Percentiles rank a stretch among this genome's conserved stretches.
phyloP scores from a whole-genome alignment of 768 basidiomycete genomes.

The Amanita exitialis region DNA sequence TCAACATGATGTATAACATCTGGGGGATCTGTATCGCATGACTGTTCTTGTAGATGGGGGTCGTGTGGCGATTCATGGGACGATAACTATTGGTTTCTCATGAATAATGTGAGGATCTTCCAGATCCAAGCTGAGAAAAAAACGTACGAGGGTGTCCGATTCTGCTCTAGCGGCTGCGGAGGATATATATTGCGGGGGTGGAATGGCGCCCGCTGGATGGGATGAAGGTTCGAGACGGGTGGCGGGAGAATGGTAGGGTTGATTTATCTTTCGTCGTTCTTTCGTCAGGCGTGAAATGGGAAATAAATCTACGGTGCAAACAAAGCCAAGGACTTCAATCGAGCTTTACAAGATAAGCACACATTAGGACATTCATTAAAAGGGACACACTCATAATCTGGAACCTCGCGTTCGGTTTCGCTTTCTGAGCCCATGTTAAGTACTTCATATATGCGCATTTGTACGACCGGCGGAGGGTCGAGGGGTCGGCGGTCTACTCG shows the following conservation, averaged over 20 bases:
- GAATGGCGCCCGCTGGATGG: not conserved
- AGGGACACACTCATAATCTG: slow-evolving; percentile 36
- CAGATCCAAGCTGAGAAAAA: not conserved
- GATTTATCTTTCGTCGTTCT: slow-evolving; percentile 1
- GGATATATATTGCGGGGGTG: slow-evolving; percentile 4
- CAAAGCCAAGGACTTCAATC: slow-evolving; percentile 51
- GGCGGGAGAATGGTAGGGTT: slow-evolving; percentile 8
- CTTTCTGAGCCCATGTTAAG: slow-evolving; percentile 28
- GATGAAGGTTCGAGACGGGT: slow-evolving; percentile 4
- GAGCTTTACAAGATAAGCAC: slow-evolving; percentile 29
- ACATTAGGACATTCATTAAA: slow-evolving; percentile 3
- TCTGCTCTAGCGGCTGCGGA: not conserved
- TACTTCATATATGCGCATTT: slow-evolving; percentile 38
- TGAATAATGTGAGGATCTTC: slow-evolving; percentile 3
- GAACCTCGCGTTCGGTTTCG: slow-evolving; percentile 32
- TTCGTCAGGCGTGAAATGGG: slow-evolving; percentile 31
- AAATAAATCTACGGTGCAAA: slow-evolving; percentile 75
- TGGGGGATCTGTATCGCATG: slow-evolving; percentile 9
- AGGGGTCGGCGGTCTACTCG: slow-evolving; percentile 54
- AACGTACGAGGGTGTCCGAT: not conserved
- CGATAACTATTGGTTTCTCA: slow-evolving; percentile 2
- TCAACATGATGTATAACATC: slow-evolving; percentile 34
- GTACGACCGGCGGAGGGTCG: slow-evolving; percentile 57
- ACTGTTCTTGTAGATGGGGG: not conserved
- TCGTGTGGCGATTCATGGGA: not conserved